Base-by-base conservation (phyloP, 228 moss, liverwort and hornwort genomes). In the Sphagnum magellanicum region DNA sequence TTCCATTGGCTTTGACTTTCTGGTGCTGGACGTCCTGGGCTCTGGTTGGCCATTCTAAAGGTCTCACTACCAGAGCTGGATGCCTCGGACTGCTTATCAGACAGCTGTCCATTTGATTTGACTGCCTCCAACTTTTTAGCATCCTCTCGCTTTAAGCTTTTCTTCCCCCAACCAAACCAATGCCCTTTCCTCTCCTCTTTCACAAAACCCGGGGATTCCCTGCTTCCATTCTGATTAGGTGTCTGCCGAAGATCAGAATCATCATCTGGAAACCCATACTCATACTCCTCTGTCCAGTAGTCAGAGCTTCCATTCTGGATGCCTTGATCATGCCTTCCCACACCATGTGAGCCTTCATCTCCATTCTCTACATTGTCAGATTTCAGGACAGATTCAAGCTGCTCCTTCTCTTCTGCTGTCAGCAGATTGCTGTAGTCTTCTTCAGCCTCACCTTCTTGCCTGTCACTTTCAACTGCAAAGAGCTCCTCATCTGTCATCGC, bases 101-200 rank as follows among this genome's bases (percentile, higher is more conserved):
- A 32, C 63, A 71, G 50, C 71, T 63, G 71, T 11, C 78, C 76
- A 52, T 60, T 68, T 0, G n/a, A 6, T 64, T 76, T 87, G 61
- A 57, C 65, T 8, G n/a, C 2, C 16, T 78, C 78, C 49, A 73
- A 8, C 53, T 81, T 81, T 81, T 89, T 92, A 0, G 11, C 66
- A 4, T 69, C 66, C 16, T 93, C 91, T 6, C 82, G 83, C 79
- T 89, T 93, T 49, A 76, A 84, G 65, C 86, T 94, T 74, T 84
- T 92, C 80, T 91, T 92, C 49, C 98, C 94, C 98, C 98, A 98
- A n/a, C 84, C 84, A 70, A 93, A 98, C 98, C 98, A 98, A 48
- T 83, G 78, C 63, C 92, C 81, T 71, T 89, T 94, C 76, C 92
- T 98, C 65, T 98, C 98, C 64, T 84, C 86, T 47, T 75, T 87